Conservation (phyloP, 1,284 basidiomycete genomes). For the Rhodofomes roseus region DNA sequence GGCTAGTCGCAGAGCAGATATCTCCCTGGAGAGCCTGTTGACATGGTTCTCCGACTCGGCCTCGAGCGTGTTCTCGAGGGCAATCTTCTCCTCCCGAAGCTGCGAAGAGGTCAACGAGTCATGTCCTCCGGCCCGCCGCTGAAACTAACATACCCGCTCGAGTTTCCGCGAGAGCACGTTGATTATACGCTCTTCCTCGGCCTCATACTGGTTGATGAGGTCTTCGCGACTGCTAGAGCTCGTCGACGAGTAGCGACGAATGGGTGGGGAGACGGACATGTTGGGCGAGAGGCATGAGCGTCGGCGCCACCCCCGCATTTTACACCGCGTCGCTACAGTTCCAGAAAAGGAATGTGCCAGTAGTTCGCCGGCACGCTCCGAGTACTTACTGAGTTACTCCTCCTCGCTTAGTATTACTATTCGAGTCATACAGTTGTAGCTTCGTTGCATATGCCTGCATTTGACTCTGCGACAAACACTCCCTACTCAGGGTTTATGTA, state of each 20-base stretch:
- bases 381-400: no score
- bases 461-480: no score
- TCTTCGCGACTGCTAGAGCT: slow-evolving; percentile 59
- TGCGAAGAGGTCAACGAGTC: slow-evolving; percentile 26
- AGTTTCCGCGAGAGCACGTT: slow-evolving; percentile 75
- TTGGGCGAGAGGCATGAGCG: neutral
- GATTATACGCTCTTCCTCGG: slow-evolving; percentile 83
- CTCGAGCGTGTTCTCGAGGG: slow-evolving; percentile 75
- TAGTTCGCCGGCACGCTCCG: no score
- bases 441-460: no score
- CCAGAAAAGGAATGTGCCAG: neutral
- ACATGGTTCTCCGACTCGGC: slow-evolving; percentile 79
- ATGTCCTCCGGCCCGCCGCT: neutral
- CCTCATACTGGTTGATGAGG: slow-evolving; percentile 81
- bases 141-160: slow-evolving; percentile 55
- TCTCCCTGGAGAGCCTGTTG: slow-evolving; percentile 66
- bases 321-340: neutral
- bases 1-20: slow-evolving; percentile 58
- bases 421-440: no score
- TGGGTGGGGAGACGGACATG: slow-evolving; percentile 63
- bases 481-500: no score
- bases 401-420: no score
- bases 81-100: slow-evolving; percentile 79
- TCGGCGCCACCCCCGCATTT: neutral
- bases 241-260: slow-evolving; percentile 51